Percentiles rank a stretch among this genome's conserved stretches.
These are phyloP conservation scores for Corynascus novoguineensis DNA, from an alignment of 495 filamentous ascomycete genomes.

Conservation along the genomic window DNA sequence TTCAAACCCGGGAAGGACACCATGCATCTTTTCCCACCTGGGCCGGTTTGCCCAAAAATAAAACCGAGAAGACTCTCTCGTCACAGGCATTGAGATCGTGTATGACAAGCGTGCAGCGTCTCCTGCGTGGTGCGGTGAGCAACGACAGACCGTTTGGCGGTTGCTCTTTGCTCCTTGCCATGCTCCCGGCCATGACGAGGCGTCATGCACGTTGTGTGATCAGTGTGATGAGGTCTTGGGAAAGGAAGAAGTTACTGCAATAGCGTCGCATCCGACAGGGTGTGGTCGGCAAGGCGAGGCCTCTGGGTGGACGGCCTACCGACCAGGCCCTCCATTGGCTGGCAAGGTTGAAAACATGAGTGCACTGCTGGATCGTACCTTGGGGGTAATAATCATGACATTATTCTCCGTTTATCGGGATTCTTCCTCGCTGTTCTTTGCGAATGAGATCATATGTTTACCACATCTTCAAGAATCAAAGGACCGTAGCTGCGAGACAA, in stretches of 20 bases:
- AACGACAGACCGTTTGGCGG: too few species aligned
- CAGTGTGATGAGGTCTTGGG: slow-evolving; percentile 9
- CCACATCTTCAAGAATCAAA: too few species aligned
- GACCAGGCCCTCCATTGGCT: not conserved
- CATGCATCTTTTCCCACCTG: not conserved
- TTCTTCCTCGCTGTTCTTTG: too few species aligned
- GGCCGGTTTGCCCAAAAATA: slow-evolving; percentile 2
- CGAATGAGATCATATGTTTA: too few species aligned
- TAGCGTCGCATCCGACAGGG: not conserved
- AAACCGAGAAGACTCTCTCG: too few species aligned
- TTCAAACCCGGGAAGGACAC: slow-evolving; percentile 11
- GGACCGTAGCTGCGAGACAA: too few species aligned
- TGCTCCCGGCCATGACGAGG: not conserved
- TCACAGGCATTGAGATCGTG: not conserved
- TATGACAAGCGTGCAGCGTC: too few species aligned
- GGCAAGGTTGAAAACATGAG: not conserved
- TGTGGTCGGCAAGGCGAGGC: slow-evolving; percentile 16
- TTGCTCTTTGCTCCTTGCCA: too few species aligned
- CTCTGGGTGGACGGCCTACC: slow-evolving; percentile 5
- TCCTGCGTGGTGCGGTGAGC: not conserved
- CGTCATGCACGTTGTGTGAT: slow-evolving; percentile 6
- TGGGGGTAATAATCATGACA: too few species aligned
- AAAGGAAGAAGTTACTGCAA: slow-evolving; percentile 2
- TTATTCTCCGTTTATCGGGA: too few species aligned
- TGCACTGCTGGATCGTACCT: too few species aligned